Percentiles rank a stretch among this genome's conserved stretches.
Conservation (phyloP, 495 filamentous ascomycete species). For the Hypoxylon trugodes region DNA sequence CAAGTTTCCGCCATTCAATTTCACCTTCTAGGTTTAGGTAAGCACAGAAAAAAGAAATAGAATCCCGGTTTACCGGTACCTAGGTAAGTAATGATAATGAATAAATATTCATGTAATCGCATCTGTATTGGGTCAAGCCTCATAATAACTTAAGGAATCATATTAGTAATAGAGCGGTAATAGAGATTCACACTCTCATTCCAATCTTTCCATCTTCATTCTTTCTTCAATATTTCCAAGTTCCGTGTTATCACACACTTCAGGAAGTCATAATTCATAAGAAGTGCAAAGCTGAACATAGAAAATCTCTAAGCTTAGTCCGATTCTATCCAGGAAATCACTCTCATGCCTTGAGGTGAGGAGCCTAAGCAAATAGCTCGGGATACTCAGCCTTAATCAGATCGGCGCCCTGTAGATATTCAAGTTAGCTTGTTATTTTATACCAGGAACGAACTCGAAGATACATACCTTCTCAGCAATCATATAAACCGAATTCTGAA, state of each 20-base stretch:
- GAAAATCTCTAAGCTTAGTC: not conserved
- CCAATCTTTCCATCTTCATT: too few relatives aligned
- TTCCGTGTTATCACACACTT: not conserved
- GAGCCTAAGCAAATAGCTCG: slow-evolving; percentile 40
- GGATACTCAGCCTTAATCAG: slow-evolving; percentile 55
- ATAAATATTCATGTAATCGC: too few relatives aligned
- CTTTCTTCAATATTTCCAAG: too few relatives aligned
- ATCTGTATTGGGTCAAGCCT: too few relatives aligned
- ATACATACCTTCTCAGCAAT: slow-evolving; percentile 60
- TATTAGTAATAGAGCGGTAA: too few relatives aligned
- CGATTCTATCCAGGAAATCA: not conserved
- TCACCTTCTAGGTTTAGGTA: not conserved
- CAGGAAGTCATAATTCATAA: not conserved
- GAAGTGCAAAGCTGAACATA: not conserved
- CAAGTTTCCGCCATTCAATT: not conserved
- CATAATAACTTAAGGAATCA: too few relatives aligned
- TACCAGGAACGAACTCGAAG: not conserved
- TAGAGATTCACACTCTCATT: too few relatives aligned
- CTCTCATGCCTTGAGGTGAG: not conserved
- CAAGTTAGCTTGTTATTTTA: slow-evolving; percentile 20
- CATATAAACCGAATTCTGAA: slow-evolving; percentile 64
- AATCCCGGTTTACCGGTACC: too few relatives aligned
- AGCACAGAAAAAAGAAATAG: too few relatives aligned
- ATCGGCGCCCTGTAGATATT: slow-evolving; percentile 51
- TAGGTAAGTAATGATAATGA: too few relatives aligned